Evolutionary conservation across 768 basidiomycete species (phyloP).

Genomic region (Gymnopilus junonius): DNA sequence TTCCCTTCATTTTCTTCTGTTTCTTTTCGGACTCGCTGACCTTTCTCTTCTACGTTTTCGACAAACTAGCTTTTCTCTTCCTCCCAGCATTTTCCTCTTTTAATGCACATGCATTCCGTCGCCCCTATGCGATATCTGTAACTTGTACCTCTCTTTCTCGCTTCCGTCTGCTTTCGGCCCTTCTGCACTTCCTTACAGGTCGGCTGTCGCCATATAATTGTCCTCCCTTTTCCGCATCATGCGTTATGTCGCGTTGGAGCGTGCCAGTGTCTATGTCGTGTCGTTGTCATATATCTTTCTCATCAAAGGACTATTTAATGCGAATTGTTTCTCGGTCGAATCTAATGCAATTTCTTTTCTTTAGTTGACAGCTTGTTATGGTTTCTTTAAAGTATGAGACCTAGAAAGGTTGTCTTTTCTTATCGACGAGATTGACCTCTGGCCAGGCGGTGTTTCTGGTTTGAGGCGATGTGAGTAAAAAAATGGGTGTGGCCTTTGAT

Average conservation of each 20-base stretch:
- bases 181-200: not conserved
- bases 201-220: not conserved
- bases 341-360: too few relatives aligned
- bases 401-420: too few relatives aligned
- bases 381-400: too few relatives aligned
- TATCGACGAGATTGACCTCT: too few relatives aligned
- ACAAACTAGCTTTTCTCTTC: slow-evolving; percentile 3
- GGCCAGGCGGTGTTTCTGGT: too few relatives aligned
- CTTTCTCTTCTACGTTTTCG: not conserved
- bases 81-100: not conserved
- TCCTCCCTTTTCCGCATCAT: not conserved
- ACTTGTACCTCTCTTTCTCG: not conserved
- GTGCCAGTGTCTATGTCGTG: not conserved
- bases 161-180: not conserved
- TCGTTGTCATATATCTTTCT: not conserved
- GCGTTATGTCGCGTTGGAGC: not conserved
- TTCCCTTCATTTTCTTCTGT: not conserved
- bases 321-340: not conserved
- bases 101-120: not conserved
- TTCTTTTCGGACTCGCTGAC: not conserved
- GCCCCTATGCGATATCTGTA: not conserved
- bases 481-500: too few relatives aligned
- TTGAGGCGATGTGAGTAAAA: too few relatives aligned
- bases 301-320: not conserved
- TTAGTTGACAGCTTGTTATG: too few relatives aligned